Base-by-base conservation (phyloP, 1,284 basidiomycete genomes). In the Cryptococcus sp. region DNA sequence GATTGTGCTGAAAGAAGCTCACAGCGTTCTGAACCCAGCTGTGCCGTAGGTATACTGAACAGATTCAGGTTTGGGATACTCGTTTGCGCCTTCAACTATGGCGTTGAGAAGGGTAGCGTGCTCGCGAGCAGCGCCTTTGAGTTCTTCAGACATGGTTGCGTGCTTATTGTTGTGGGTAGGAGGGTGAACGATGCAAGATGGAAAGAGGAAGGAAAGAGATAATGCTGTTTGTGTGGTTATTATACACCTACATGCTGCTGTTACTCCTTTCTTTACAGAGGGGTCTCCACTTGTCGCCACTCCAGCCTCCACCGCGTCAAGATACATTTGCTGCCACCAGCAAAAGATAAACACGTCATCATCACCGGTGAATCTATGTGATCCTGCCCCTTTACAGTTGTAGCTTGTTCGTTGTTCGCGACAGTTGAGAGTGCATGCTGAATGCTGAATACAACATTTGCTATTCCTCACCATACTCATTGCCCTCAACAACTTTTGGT, bases 1-100 rank as follows among this genome's bases (percentile, higher is more conserved):
- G 13, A n/a, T n/a, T 7, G n/a, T 13, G 46, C n/a, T 6, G 10
- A 4, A 23, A 20, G 16, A 7, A 23, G n/a, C n/a, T 75, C 80
- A 94, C 92, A 89, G 78, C 3, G 91, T 95, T 71, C 94, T 86
- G 81, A 98, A 95, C 15, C 94, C 94, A 49, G 94, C 93, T 0
- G 94, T 98, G 5, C 94, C 94, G 82, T 97, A 98, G 59, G 88
- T 86, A 71, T 88, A 96, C 34, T 65, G 77, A 53, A 80, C 64
- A 6, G 67, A 65, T 46, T 76, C 69, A 15, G 80, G 80, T 67
- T 81, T 81, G 6, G 80, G 81, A 65, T 82, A 80, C 38, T 64
- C 55, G 51, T 77, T 68, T 0, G 75, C 67, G 2, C 70, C 74
- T 34, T 64, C 48, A 17, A 59, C 57, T 45, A 79, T 72, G n/a